Percentiles rank a stretch among this genome's conserved stretches.
phyloP scores from a whole-genome alignment of 345 rosid species.

The Moringa oleifera region DNA sequence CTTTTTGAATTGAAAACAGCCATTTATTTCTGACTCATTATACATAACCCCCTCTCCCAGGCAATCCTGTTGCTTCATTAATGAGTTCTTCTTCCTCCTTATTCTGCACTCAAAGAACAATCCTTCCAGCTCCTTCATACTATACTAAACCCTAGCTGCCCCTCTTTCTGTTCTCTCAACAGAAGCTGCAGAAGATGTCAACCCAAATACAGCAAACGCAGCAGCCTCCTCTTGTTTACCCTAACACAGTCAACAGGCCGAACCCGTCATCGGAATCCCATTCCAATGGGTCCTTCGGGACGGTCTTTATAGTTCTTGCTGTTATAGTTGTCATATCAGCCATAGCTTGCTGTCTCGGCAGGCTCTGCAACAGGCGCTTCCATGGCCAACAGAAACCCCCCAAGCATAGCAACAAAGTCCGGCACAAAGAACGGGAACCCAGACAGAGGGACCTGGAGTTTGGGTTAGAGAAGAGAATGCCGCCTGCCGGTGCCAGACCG shows the following conservation, averaged over 20 bases:
- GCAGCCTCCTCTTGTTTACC: constrained; percentile 50
- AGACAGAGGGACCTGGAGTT: constrained; percentile 29
- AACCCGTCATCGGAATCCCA: constrained; percentile 31
- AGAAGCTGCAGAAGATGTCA: constrained; percentile 21
- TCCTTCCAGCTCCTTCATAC: too few relatives aligned
- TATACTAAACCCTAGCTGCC: constrained; percentile 10
- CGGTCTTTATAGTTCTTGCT: constrained; percentile 46
- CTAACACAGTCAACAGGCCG: constrained; percentile 38
- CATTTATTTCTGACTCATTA: constrained; percentile 1
- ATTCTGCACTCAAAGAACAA: constrained; percentile 32
- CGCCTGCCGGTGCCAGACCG: background rate
- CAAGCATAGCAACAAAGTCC: constrained; percentile 23
- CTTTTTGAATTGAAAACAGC: constrained; percentile 8
- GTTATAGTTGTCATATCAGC: constrained; percentile 36
- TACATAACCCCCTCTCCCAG: constrained; percentile 22
- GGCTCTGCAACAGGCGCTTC: constrained; percentile 28
- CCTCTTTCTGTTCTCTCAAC: constrained; percentile 10
- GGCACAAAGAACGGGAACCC: constrained; percentile 30
- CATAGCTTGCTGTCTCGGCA: constrained; percentile 40
- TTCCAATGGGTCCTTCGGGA: constrained; percentile 63
- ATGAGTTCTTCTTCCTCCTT: constrained; percentile 26
- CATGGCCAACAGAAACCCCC: constrained; percentile 15
- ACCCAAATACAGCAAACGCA: constrained; percentile 30
- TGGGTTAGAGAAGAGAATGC: constrained; percentile 23
- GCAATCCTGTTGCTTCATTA: constrained; percentile 28